Evolutionary conservation across 2,329 filamentous ascomycete species (phyloP).

Genomic region (Capronia americana): DNA sequence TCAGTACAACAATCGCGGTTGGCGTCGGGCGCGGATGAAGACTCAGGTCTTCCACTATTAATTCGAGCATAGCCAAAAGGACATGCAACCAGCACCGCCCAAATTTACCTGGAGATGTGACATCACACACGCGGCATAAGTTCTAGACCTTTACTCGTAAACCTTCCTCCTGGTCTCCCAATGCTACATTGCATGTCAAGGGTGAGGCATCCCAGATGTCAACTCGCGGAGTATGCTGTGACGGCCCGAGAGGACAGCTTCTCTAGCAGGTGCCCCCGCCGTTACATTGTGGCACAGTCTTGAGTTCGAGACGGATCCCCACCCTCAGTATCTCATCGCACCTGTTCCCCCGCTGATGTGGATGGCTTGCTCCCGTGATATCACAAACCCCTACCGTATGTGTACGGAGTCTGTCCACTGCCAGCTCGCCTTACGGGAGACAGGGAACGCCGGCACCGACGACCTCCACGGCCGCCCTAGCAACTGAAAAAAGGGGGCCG

Average conservation of each 20-base stretch:
- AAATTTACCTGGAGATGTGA: not conserved
- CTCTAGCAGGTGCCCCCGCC: not conserved
- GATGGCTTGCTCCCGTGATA: not conserved
- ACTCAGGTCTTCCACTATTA: not conserved
- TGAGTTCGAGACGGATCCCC: not conserved
- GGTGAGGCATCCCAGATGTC: not conserved
- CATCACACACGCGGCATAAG: not conserved
- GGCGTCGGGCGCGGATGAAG: no score
- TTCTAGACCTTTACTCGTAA: not conserved
- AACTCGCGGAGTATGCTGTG: not conserved
- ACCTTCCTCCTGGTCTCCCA: not conserved
- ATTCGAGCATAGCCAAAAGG: not conserved
- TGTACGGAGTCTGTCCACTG: not conserved
- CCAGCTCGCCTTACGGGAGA: not conserved
- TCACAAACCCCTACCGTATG: not conserved
- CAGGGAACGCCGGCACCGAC: not conserved
- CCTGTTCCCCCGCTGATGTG: not conserved
- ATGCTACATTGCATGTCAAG: not conserved
- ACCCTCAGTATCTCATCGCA: not conserved
- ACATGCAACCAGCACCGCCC: not conserved
- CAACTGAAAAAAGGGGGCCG: not conserved
- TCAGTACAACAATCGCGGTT: not conserved
- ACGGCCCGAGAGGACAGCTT: not conserved
- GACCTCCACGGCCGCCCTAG: not conserved
- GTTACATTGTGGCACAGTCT: not conserved